Evolutionary conservation across 78 protist species (phyloP), one percentile per base, ranked within the genome.

Genomic region (Isochrysis galbana): DNA sequence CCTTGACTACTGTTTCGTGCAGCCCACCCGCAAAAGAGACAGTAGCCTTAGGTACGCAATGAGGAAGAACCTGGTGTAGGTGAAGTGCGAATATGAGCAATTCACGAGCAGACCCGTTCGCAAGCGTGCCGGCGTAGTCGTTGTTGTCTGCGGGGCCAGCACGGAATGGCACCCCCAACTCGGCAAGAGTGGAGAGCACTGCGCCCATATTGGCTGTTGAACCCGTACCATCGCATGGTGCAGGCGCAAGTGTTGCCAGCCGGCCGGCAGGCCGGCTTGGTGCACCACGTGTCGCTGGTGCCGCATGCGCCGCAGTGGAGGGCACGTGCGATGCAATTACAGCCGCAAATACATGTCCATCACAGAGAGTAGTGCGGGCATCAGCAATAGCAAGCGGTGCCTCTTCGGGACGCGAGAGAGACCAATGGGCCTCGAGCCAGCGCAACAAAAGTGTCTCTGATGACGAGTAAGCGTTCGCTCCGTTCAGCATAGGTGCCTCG

Each of bases 31-130:
- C 36, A 54, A 95, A 94, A 34, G 46, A 34, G 38, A 95, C 39
- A 39, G 90, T 84, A 19, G 95, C 47, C 92, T 94, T 86, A n/a
- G 97, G 97, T 26, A 94, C 55, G 78, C 26, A 94, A 32, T 46
- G 82, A 48, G 97, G 95, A 91, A 95, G 44, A 22, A 21, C 3
- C 51, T 92, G 54, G 95, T 38, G 92, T 26, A 95, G 94, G 88
- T 48, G 78, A 54, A 78, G 48, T 26, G 90, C 34, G 86, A 92
- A 67, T 41, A 95, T 87, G 82, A 90, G 1, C 90, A n/a, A n/a
- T n/a, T n/a, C n/a, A n/a, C n/a, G n/a, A n/a, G n/a, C n/a, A n/a
- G n/a, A n/a, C n/a, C n/a, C n/a, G n/a, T 89, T 5, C 42, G 80
- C 95, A 45, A 86, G 93, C 89, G 48, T 72, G 19, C n/a, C 5